These are phyloP conservation scores for Tirmania nivea DNA, from an alignment of 495 filamentous ascomycete species.

Conservation along the genomic window DNA sequence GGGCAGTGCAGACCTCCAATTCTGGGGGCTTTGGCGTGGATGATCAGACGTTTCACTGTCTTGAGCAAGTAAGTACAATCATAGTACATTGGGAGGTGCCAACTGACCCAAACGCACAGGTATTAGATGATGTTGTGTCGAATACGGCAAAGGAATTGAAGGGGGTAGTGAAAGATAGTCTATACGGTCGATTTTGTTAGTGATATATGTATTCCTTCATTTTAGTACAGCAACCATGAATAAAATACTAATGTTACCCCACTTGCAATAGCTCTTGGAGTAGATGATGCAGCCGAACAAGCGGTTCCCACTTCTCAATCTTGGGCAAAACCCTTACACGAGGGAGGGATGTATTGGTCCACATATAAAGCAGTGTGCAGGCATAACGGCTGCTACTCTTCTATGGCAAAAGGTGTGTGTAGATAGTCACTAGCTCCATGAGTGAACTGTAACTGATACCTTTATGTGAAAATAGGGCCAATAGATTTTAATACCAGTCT, in stretches of 20 bases:
- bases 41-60: neutral
- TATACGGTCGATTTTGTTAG: neutral
- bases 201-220: neutral
- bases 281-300: neutral
- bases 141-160: neutral
- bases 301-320: neutral
- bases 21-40: neutral
- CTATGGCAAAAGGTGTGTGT: neutral
- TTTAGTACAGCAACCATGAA: neutral
- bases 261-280: neutral
- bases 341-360: slow-evolving; percentile 19
- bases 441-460: slow-evolving; percentile 9
- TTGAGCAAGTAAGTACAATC: neutral
- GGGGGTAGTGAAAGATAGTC: neutral
- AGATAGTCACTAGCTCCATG: slow-evolving; percentile 17
- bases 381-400: slow-evolving; percentile 21
- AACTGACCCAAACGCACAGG: neutral
- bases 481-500: slow-evolving; percentile 30
- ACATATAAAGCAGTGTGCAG: slow-evolving; percentile 44
- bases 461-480: neutral
- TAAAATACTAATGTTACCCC: neutral
- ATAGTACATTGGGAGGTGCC: neutral
- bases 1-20: slow-evolving; percentile 24
- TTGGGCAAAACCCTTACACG: neutral
- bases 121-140: neutral